Evolutionary conservation across 2,329 filamentous ascomycete species (phyloP), one percentile per base, ranked within the genome.

Genomic region (Fusarium transvaalense): DNA sequence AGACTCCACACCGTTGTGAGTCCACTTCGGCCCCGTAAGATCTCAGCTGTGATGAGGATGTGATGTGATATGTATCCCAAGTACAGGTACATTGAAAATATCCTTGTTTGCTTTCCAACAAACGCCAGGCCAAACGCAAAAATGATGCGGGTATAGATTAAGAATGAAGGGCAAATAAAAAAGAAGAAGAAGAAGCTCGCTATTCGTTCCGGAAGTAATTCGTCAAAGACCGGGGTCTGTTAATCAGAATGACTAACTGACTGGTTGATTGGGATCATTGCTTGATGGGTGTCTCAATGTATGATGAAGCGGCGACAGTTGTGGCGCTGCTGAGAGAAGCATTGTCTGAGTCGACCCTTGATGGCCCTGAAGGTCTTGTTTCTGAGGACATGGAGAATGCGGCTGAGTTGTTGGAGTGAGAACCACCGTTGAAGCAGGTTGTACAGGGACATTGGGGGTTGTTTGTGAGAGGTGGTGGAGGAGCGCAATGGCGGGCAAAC

Each of bases 401-500:
- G 43, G 64, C 61, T n/a, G 67, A 71, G 57, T 55, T 57, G 57
- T 59, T 62, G 47, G 29, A 39, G 67, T 64, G 59, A 37, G 70
- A 66, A 34, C 72, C 71, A 4, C 64, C 60, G 58, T 75, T 76
- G 74, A 71, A 80, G 74, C 78, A 80, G 45, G 72, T 64, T 52
- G 72, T 75, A 69, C 80, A 82, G 53, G 79, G 78, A 56, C 80
- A 82, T 21, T 74, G 65, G 6, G 78, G 72, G 34, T 71, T 72
- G 61, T 70, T 68, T 71, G 75, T 76, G 70, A 79, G 71, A 45
- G 80, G 78, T 3, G 79, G 79, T 19, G 78, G 77, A 55, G 80
- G 78, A 47, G 78, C 72, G 65, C 78, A 80, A 76, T 81, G 80
- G 64, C 79, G 79, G 48, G 78, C 76, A 62, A 80, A 81, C 80